Percentiles rank a stretch among this genome's conserved stretches.
Conservation (phyloP, 192 early-diverging fungal species). For the Backusella australiensis region DNA sequence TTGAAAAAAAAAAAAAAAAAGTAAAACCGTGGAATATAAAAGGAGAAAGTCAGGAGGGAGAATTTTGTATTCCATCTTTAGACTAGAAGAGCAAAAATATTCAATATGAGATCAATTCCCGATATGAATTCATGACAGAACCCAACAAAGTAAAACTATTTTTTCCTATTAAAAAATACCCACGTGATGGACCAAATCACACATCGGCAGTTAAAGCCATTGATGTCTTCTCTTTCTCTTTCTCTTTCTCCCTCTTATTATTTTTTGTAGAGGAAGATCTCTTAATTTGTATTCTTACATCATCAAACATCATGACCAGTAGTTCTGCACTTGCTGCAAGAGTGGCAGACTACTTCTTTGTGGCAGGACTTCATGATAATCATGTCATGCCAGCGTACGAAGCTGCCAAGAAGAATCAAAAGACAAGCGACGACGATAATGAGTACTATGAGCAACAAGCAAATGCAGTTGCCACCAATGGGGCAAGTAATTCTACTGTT, state of each 20-base stretch:
- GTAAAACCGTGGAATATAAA: no score
- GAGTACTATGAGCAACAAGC: conserved; percentile 17
- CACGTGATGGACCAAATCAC: background rate
- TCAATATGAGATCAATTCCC: no score
- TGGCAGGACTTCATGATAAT: conserved; percentile 28
- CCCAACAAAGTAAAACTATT: background rate
- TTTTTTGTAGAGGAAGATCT: background rate
- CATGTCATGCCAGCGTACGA: conserved; percentile 25
- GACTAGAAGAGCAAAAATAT: no score
- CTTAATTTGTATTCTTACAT: background rate
- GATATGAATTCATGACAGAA: no score
- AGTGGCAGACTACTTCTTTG: conserved; percentile 37
- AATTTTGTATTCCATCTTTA: no score
- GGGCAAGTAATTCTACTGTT: background rate
- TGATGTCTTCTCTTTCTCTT: background rate
- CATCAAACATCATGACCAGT: background rate
- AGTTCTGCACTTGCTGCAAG: background rate
- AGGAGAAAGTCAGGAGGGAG: no score
- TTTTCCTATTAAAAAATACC: background rate
- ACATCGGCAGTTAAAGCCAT: conserved; percentile 6
- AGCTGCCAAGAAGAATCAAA: background rate
- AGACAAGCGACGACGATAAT: background rate
- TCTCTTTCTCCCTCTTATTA: background rate
- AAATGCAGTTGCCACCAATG: conserved; percentile 10
- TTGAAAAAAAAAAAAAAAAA: no score